Conservation (phyloP, 352 stramenopile species). For the Plasmopara viticola region DNA sequence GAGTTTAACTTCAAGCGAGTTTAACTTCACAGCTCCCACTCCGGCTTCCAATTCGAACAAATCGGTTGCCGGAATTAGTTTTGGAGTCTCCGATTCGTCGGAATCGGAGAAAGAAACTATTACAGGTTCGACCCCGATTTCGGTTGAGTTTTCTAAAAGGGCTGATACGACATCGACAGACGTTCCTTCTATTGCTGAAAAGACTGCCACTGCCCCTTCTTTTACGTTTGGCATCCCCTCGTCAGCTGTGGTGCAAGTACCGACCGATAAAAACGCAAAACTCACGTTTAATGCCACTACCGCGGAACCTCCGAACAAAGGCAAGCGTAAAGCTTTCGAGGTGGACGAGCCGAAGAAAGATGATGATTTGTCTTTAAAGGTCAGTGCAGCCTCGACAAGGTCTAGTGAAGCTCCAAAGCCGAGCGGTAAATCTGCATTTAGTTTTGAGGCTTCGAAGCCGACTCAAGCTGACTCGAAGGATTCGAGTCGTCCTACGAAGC, state of each 20-base stretch:
- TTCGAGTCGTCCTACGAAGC: constrained; percentile 24
- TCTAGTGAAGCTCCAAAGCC: constrained; percentile 9
- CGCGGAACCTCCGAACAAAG: constrained; percentile 9
- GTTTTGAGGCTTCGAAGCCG: constrained; percentile 20
- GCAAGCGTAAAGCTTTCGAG: constrained; percentile 25
- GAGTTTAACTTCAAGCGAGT: constrained; percentile 8
- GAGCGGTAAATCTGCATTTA: constrained; percentile 11
- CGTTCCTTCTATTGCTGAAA: constrained; percentile 3
- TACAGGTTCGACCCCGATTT: constrained; percentile 5
- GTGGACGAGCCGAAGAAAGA: constrained; percentile 7
- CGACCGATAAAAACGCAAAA: constrained; percentile 14
- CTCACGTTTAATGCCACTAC: constrained; percentile 4
- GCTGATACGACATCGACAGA: constrained; percentile 10
- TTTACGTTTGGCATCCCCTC: constrained; percentile 27
- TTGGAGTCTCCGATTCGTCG: constrained; percentile 6
- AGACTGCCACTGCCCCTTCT: constrained; percentile 13
- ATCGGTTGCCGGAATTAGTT: constrained; percentile 9
- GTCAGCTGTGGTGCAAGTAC: constrained; percentile 9
- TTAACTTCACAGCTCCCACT: constrained; percentile 19
- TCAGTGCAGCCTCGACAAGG: constrained; percentile 5
- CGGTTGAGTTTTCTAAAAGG: constrained; percentile 29
- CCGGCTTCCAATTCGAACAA: constrained; percentile 6
- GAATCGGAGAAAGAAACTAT: background rate
- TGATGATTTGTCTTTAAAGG: constrained; percentile 14
- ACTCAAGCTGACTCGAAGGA: constrained; percentile 15